Base-by-base conservation (phyloP, 208 protist species). In the Crithidia sp. region DNA sequence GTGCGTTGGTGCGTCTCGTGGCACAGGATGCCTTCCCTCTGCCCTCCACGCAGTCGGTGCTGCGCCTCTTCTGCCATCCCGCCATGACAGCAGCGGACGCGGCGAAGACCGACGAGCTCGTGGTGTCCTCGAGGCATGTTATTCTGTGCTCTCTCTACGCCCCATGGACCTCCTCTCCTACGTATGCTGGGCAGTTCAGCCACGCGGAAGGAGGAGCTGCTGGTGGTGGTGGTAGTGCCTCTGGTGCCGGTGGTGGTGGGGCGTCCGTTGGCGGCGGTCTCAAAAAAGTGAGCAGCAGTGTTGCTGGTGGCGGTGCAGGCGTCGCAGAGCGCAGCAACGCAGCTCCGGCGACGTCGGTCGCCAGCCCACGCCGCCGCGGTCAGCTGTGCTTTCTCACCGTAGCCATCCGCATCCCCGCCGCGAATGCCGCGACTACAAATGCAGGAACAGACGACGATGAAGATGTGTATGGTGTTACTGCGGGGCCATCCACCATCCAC, bases 21-120 rank as follows among this genome's bases (percentile, higher is more conserved):
- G 50, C 70, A 7, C 80, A 79, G 37, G 76, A 81, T 28, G 79
- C 83, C 0, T 71, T 89, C n/a, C 78, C 84, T 16, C 76, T 74
- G 67, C 52, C 37, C 12, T 47, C 72, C 2, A 41, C 17, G 53
- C 68, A 72, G 43, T 60, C 45, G 16, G 69, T 83, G 4, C 77
- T 82, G 43, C 77, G 77, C 13, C 72, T 84, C n/a, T 87, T 87
- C 43, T 62, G 71, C 56, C 55, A 67, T 53, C 62, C 41, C 6
- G 63, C 49, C 10, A 60, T 68, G 40, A 67, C 69, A n/a, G 62
- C 60, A 4, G 3, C 54, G 9, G 47, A 16, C 5, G 16, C n/a
- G 45, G 12, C 4, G 19, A 64, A 8, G 41, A n/a, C 5, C 10
- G 53, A 41, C 12, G 45, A n/a, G 19, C 12, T 9, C 14, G 9